Conservation (phyloP, 257 asterid genomes). For the Pogostemon cablin region DNA sequence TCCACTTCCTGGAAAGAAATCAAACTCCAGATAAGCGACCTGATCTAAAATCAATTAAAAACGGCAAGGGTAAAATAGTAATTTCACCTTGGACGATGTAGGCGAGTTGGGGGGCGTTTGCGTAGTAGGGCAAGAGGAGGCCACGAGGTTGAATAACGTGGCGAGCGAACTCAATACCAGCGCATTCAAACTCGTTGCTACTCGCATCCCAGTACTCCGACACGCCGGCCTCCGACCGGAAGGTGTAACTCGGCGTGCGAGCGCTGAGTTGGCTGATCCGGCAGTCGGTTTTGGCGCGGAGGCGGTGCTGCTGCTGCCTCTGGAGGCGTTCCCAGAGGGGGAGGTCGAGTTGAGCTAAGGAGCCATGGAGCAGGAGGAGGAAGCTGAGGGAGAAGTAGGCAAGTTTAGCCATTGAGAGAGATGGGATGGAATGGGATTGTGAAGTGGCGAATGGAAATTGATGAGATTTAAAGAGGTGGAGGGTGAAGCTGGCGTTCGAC, state of each 20-base stretch:
- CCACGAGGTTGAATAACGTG: constrained; percentile 48
- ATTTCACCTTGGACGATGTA: constrained; percentile 50
- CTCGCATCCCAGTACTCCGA: constrained; percentile 47
- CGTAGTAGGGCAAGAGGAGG: constrained; percentile 54
- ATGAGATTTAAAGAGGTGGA: constrained; percentile 31
- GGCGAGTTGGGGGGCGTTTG: constrained; percentile 51
- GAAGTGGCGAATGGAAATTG: constrained; percentile 43
- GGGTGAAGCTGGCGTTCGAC: constrained; percentile 27
- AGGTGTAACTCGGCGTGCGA: constrained; percentile 35
- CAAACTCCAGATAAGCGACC: too few relatives aligned
- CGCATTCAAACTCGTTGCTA: constrained; percentile 46
- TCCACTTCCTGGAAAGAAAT: constrained; percentile 45
- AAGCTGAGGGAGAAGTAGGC: constrained; percentile 27
- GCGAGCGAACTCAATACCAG: constrained; percentile 48
- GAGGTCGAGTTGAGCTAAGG: constrained; percentile 40
- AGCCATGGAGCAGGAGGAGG: constrained; percentile 34
- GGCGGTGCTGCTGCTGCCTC: constrained; percentile 52
- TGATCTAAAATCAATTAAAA: not conserved
- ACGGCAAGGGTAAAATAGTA: not conserved
- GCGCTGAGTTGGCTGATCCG: constrained; percentile 49
- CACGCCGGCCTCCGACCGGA: constrained; percentile 49
- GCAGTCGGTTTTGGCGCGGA: constrained; percentile 52
- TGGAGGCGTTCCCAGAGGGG: constrained; percentile 35
- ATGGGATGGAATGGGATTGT: constrained; percentile 24
- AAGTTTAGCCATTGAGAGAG: constrained; percentile 26